Evolutionary conservation across 2,329 filamentous ascomycete species (phyloP), one percentile per base, ranked within the genome.

Genomic region (Fusarium sp.): DNA sequence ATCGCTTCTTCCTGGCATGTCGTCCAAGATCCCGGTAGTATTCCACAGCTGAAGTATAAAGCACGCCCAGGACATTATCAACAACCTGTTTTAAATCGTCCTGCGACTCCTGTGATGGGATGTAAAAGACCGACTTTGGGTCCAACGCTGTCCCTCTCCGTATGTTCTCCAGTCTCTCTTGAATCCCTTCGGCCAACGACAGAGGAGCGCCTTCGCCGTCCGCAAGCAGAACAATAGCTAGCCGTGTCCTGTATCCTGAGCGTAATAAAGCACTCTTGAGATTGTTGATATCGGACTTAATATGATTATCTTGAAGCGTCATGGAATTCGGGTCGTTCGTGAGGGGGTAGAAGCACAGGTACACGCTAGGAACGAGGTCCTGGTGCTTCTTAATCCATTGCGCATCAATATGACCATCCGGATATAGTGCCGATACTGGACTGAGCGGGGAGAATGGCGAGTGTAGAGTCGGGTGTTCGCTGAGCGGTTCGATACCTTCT

Each of bases 11-110:
- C 75, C 95, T 90, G 15, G 93, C 88, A 85, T 97, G 96, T 67
- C 97, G 95, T n/a, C 94, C 95, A 18, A 98, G 87, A 77, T 99
- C 96, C 50, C 95, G 89, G 81, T 98, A 98, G 82, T 98, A 97
- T 77, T 99, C 96, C 50, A 96, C 85, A 25, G 94, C 91, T 25
- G 91, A 86, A 2, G 91, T 90, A 67, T 96, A 94, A 49, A 98
- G 82, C 2, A 92, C 88, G 4, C 89, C 86, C 52, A 98, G 86
- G 44, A 97, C 89, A 58, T 89, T 92, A 61, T 92, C 90, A 2
- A 93, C 90, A 73, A 96, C 94, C 12, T 91, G 89, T 68, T 90
- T 88, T 28, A 97, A 83, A 78, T 97, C 94, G 3, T 89, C 87
- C 6, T 88, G 84, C 9, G 94, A 92, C 12, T 92, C 90, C 75